These are phyloP conservation scores for Diaporthe sp. DNA, from an alignment of 2,329 filamentous ascomycete genomes.

Conservation along the genomic window DNA sequence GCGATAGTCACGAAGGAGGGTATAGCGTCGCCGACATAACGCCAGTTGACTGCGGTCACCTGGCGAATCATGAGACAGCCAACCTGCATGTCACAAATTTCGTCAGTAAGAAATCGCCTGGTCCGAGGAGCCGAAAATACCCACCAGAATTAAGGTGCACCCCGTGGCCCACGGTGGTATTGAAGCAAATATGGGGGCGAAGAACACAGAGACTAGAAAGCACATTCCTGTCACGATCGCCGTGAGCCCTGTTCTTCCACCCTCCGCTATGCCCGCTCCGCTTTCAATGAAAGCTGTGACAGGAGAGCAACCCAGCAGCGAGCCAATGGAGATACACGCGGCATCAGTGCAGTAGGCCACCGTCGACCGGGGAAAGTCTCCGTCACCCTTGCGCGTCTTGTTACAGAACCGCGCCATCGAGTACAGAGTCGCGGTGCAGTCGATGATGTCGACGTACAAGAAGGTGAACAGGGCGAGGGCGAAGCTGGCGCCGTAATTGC, in stretches of 20 bases:
- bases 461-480: slow-evolving; percentile 81
- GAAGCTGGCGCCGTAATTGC: slow-evolving; percentile 70
- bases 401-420: slow-evolving; percentile 82
- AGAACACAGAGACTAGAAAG: slow-evolving; percentile 91
- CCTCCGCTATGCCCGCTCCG: slow-evolving; percentile 91
- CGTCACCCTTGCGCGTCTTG: slow-evolving; percentile 65
- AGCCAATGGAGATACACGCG: slow-evolving; percentile 77
- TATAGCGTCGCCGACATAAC: slow-evolving; percentile 80
- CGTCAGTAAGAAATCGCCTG: slow-evolving; percentile 15
- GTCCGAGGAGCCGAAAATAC: slow-evolving; percentile 33
- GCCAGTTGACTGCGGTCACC: slow-evolving; percentile 81
- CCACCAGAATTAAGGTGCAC: slow-evolving; percentile 80
- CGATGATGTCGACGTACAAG: slow-evolving; percentile 84
- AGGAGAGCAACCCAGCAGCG: slow-evolving; percentile 81
- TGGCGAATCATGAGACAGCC: slow-evolving; percentile 84
- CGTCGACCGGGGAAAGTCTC: slow-evolving; percentile 89
- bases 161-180: slow-evolving; percentile 93
- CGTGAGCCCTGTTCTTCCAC: slow-evolving; percentile 87
- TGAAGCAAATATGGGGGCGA: slow-evolving; percentile 89
- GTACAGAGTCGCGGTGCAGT: slow-evolving; percentile 82
- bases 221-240: slow-evolving; percentile 82
- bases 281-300: slow-evolving; percentile 91
- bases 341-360: slow-evolving; percentile 83
- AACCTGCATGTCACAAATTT: slow-evolving; percentile 52
- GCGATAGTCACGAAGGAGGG: slow-evolving; percentile 82